These are phyloP conservation scores for California macrophylla DNA, from an alignment of 441 rosid species.

Conservation along the genomic window DNA sequence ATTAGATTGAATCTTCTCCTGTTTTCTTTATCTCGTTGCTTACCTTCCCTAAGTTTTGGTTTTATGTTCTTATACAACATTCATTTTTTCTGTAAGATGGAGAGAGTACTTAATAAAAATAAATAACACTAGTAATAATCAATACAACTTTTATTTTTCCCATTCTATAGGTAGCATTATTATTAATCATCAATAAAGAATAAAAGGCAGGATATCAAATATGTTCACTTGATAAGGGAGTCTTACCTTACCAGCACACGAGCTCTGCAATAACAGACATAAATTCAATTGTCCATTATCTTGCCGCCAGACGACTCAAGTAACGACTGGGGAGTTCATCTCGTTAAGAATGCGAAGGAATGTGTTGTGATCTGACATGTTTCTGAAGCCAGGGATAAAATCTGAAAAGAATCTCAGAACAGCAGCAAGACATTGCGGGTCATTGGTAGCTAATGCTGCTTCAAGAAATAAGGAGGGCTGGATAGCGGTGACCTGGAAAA, in stretches of 20 bases:
- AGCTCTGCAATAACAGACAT: background rate
- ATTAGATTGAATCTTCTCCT: background rate
- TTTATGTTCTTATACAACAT: background rate
- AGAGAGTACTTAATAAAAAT: no score
- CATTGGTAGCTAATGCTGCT: constrained; percentile 60
- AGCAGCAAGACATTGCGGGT: constrained; percentile 65
- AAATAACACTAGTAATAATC: no score
- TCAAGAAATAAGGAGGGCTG: constrained; percentile 65
- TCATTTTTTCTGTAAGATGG: no score
- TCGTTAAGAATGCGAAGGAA: constrained; percentile 52
- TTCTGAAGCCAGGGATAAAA: constrained; percentile 55
- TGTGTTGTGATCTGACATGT: constrained; percentile 45
- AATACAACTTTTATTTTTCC: no score
- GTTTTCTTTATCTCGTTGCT: background rate
- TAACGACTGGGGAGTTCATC: constrained; percentile 38
- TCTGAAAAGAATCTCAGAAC: constrained; percentile 82
- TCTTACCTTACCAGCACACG: background rate
- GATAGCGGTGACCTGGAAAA: constrained; percentile 54
- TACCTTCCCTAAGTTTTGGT: background rate
- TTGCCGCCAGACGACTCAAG: constrained; percentile 11
- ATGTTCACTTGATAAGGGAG: background rate
- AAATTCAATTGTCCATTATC: background rate
- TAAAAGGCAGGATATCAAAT: background rate
- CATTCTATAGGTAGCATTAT: no score
- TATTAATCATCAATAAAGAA: background rate